Conservation (phyloP, 2,329 filamentous ascomycete species). For the Aureobasidium zeae region DNA sequence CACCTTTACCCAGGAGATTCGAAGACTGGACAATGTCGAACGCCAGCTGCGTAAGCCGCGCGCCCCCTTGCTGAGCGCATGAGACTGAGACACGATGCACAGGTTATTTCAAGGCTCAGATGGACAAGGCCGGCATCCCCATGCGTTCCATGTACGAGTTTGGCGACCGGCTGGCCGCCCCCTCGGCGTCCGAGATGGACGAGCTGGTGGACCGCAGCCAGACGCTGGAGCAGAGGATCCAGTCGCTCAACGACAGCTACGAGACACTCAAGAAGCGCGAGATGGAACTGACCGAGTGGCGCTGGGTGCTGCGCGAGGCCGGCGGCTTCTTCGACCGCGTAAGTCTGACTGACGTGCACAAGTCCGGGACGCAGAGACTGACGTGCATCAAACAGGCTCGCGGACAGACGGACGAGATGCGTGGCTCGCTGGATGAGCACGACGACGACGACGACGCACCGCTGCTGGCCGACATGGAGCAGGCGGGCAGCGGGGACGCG, state of each 20-base stretch:
- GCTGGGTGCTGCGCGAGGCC: slow-evolving; percentile 92
- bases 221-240: slow-evolving; percentile 81
- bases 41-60: slow-evolving; percentile 72
- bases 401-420: slow-evolving; percentile 92
- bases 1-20: slow-evolving; percentile 95
- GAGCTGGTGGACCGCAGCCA: slow-evolving; percentile 89
- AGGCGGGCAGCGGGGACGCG: slow-evolving; percentile 59
- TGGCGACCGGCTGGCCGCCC: slow-evolving; percentile 67
- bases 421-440: slow-evolving; percentile 79
- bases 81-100: slow-evolving; percentile 21
- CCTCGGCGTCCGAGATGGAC: slow-evolving; percentile 90
- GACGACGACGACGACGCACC: slow-evolving; percentile 94
- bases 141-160: slow-evolving; percentile 90
- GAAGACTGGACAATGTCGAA: slow-evolving; percentile 95
- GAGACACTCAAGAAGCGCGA: slow-evolving; percentile 97
- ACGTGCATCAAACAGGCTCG: slow-evolving; percentile 51
- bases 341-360: slow-evolving; percentile 13
- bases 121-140: slow-evolving; percentile 82
- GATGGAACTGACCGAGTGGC: slow-evolving; percentile 94
- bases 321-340: slow-evolving; percentile 90
- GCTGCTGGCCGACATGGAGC: slow-evolving; percentile 84
- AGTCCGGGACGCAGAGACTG: background rate
- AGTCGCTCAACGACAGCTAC: slow-evolving; percentile 92
- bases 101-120: slow-evolving; percentile 93
- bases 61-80: background rate